phyloP scores from a whole-genome alignment of 2,329 filamentous ascomycete genomes.

The Aspergillus chevalieri region DNA sequence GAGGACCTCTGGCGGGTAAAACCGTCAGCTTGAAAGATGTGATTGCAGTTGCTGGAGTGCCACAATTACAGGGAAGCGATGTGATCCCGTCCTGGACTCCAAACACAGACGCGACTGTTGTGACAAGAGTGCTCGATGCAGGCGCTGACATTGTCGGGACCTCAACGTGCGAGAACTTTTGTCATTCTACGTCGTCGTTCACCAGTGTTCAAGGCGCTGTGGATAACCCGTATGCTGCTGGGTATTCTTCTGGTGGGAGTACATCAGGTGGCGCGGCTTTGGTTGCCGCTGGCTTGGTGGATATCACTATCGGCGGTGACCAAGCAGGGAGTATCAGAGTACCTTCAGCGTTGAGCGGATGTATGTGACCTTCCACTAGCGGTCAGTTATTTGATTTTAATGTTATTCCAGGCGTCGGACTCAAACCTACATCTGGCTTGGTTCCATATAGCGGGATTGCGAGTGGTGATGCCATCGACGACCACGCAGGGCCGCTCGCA shows the following conservation, averaged over 20 bases:
- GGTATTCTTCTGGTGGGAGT: conserved; percentile 25
- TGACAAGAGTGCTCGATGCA: conserved; percentile 46
- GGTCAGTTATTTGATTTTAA: not conserved
- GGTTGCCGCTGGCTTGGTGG: conserved; percentile 19
- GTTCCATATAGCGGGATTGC: conserved; percentile 49
- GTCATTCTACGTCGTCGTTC: conserved; percentile 27
- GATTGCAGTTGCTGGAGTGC: conserved; percentile 49
- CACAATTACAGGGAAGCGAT: conserved; percentile 49
- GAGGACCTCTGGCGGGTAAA: conserved; percentile 35
- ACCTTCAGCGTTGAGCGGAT: conserved; percentile 40
- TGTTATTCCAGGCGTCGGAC: conserved; percentile 28
- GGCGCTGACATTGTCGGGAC: conserved; percentile 49
- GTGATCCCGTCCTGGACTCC: conserved; percentile 47
- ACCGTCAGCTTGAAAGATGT: conserved; percentile 51
- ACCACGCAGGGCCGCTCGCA: conserved; percentile 46
- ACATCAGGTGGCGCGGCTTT: conserved; percentile 24
- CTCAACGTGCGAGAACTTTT: conserved; percentile 50
- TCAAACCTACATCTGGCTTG: conserved; percentile 49
- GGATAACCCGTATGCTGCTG: conserved; percentile 22
- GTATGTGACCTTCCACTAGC: conserved; percentile 5
- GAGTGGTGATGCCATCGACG: conserved; percentile 46
- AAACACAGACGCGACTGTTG: conserved; percentile 49
- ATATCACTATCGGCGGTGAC: conserved; percentile 28
- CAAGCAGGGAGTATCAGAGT: conserved; percentile 29
- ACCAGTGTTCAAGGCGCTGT: conserved; percentile 23